Conservation (phyloP, 345 rosid genomes). For the Eucalyptus marginata region DNA sequence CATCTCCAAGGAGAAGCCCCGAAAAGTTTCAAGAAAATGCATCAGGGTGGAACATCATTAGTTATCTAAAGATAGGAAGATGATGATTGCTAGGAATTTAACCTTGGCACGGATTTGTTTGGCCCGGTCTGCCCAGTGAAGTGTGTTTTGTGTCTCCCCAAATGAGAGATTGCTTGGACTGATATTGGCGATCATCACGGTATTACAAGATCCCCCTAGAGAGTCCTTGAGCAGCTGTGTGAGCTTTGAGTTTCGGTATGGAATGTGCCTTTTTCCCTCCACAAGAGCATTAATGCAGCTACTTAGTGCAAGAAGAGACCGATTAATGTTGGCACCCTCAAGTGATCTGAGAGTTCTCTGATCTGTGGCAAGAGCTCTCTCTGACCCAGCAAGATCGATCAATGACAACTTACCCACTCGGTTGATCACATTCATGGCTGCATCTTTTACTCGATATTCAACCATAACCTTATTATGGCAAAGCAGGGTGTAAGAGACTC, state of each 20-base stretch:
- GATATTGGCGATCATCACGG: conserved; percentile 91
- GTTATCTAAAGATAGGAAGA: not conserved
- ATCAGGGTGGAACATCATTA: not conserved
- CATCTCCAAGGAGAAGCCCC: not conserved
- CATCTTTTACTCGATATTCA: conserved; percentile 64
- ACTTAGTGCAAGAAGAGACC: conserved; percentile 89
- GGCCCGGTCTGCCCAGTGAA: conserved; percentile 96
- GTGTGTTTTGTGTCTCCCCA: conserved; percentile 92
- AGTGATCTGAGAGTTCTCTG: conserved; percentile 82
- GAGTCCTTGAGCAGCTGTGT: conserved; percentile 97
- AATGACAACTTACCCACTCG: conserved; percentile 80
- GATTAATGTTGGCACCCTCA: conserved; percentile 92
- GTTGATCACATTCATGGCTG: conserved; percentile 48
- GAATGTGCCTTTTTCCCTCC: conserved; percentile 93
- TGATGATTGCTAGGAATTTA: not conserved
- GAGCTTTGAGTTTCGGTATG: conserved; percentile 87
- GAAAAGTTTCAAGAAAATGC: not conserved
- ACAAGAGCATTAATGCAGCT: conserved; percentile 96
- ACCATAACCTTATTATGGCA: conserved; percentile 42
- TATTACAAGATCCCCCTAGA: conserved; percentile 82
- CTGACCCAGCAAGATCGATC: conserved; percentile 98
- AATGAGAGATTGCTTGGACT: conserved; percentile 85
- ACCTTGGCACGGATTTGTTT: conserved; percentile 80
- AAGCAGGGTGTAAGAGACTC: not conserved
- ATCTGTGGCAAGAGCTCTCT: conserved; percentile 92